Percentiles rank a stretch among this genome's conserved stretches.
These are phyloP conservation scores for Pseudopithomyces chartarum DNA, from an alignment of 2,329 filamentous ascomycete genomes.

Conservation along the genomic window DNA sequence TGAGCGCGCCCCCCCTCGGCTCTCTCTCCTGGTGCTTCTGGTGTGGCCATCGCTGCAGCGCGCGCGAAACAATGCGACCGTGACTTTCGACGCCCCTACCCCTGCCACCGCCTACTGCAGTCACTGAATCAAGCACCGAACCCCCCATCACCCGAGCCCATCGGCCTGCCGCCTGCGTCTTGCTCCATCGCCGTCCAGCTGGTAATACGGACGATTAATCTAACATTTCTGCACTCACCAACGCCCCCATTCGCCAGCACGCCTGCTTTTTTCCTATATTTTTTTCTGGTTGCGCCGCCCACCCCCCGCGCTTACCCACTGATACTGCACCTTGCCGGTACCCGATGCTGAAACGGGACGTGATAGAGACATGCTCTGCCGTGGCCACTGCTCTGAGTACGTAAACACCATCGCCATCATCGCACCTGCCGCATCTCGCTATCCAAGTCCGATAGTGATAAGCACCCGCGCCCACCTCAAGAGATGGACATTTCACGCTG, in stretches of 20 bases:
- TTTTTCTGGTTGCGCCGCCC: slow-evolving; percentile 1
- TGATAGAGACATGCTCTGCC: background rate
- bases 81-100: slow-evolving; percentile 2
- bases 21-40: background rate
- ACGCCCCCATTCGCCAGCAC: slow-evolving; percentile 14
- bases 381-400: background rate
- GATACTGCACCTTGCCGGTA: slow-evolving; percentile 5
- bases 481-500: too few relatives aligned
- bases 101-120: slow-evolving; percentile 4
- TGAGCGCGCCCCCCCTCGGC: too few relatives aligned
- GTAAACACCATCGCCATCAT: background rate
- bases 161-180: slow-evolving; percentile 6
- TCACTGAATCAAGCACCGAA: background rate
- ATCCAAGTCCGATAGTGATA: too few relatives aligned
- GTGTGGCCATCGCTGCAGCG: background rate
- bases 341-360: background rate
- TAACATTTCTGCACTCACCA: slow-evolving; percentile 12
- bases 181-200: slow-evolving; percentile 12
- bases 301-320: background rate
- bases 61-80: background rate
- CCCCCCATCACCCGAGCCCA: background rate
- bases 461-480: too few relatives aligned
- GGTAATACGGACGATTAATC: slow-evolving; percentile 21
- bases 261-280: slow-evolving; percentile 8
- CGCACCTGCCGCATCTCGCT: background rate